These are phyloP conservation scores for Hypoxylon rubiginosum DNA, from an alignment of 2,329 filamentous ascomycete genomes.

Conservation along the genomic window DNA sequence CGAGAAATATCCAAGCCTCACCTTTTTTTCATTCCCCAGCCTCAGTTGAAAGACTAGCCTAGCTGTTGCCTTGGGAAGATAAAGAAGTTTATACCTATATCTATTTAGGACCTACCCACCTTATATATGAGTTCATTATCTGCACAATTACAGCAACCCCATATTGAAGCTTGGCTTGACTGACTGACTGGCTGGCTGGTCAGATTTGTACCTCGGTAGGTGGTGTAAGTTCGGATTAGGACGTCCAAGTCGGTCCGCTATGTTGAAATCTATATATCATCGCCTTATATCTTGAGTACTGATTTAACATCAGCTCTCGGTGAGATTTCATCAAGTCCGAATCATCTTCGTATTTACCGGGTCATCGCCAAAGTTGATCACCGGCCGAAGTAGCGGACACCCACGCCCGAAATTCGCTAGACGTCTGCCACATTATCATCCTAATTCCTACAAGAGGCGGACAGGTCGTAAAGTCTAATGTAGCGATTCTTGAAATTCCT, in stretches of 20 bases:
- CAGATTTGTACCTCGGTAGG: too few species aligned
- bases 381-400: neutral
- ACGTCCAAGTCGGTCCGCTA: neutral
- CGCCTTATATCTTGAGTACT: neutral
- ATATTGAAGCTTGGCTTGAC: neutral
- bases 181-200: too few species aligned
- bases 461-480: neutral
- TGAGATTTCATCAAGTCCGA: neutral
- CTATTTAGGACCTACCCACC: neutral
- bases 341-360: too few species aligned
- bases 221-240: neutral
- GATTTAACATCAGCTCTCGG: neutral
- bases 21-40: neutral
- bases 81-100: neutral
- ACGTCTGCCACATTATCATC: neutral
- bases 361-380: neutral
- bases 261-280: neutral
- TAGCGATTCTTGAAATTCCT: too few species aligned
- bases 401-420: neutral
- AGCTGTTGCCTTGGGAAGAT: neutral
- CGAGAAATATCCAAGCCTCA: constrained; percentile 1
- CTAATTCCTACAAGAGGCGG: neutral
- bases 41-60: neutral
- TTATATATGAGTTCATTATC: neutral
- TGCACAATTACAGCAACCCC: neutral